These are phyloP conservation scores for Phytophthora rubi DNA, from an alignment of 352 stramenopile species.

Conservation along the genomic window DNA sequence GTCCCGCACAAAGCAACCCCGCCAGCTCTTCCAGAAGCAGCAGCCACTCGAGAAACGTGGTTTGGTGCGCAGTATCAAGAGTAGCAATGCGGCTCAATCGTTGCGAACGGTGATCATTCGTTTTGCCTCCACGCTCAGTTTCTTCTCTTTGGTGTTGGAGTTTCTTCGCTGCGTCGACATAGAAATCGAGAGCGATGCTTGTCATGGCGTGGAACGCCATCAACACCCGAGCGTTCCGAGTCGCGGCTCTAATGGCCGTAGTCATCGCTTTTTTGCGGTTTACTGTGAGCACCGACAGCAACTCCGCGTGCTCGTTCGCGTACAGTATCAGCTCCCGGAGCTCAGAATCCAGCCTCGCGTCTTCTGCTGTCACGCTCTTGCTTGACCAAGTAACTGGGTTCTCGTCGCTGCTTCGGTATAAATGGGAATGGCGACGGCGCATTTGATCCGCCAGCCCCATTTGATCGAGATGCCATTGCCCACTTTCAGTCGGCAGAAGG, in stretches of 20 bases:
- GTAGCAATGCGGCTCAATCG: not conserved
- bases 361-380: conserved; percentile 19
- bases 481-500: conserved; percentile 21
- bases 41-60: conserved; percentile 41
- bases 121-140: not conserved
- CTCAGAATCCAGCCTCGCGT: conserved; percentile 27
- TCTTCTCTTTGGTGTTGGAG: not conserved
- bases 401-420: conserved; percentile 11
- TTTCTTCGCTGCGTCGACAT: conserved; percentile 34
- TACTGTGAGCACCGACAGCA: conserved; percentile 40
- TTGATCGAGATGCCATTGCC: conserved; percentile 18
- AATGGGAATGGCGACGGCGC: not conserved
- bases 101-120: not conserved
- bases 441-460: conserved; percentile 2
- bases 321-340: conserved; percentile 41
- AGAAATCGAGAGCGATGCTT: conserved; percentile 48
- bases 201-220: conserved; percentile 43
- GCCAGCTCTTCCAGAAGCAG: conserved; percentile 48
- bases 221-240: conserved; percentile 43
- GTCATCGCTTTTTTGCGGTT: conserved; percentile 53
- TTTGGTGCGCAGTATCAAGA: conserved; percentile 1
- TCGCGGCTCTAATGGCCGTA: conserved; percentile 34
- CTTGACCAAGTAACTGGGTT: conserved; percentile 6
- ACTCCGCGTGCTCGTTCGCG: conserved; percentile 31
- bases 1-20: conserved; percentile 45